Base-by-base conservation (phyloP, 305 asterid genomes). In the Fraxinus velutina region DNA sequence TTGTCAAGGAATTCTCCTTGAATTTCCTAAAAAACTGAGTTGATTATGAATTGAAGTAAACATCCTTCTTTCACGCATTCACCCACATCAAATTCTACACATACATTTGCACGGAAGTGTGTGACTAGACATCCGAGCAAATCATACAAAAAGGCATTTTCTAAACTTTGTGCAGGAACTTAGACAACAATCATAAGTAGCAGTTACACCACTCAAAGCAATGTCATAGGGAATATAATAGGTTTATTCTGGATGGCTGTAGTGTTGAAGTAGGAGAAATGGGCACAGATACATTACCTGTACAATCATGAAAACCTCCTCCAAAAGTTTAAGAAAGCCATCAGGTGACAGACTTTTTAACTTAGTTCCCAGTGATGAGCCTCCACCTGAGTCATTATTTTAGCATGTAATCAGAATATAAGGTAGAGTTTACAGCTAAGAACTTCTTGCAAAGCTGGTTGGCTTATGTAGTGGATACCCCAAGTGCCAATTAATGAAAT, bases 281-380 rank as follows among this genome's bases (percentile, higher is more conserved):
- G 50, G 70, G 66, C 87, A 85, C 83, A 89, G 83, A 85, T n/a
- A 88, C 97, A 88, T 93, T 96, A 96, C 99, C 98, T 90, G 97
- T 84, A 96, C 98, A 78, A 93, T 92, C 87, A 88, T 88, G 88
- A 96, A 96, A 84, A 96, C 89, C 82, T 90, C 97, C 87, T 90
- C 92, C 88, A 96, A 81, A 84, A 96, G 97, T 84, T 90, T 94
- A 85, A 94, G 89, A 88, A 96, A 96, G 86, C 96, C 88, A 85
- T 94, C 98, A 52, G 98, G 92, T 83, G 98, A 88, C 80, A 96
- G 87, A 84, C 92, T 92, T 88, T 92, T 91, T 89, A 96, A 88
- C 89, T 90, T 96, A 87, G 94, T 92, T 81, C 97, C 97, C 78
- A 94, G 94, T 22, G 97, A 93, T 70, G 97, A 93, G 85, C 98